Evolutionary conservation across 2,329 filamentous ascomycete genomes (phyloP), one percentile per base, ranked within the genome.

Genomic region (Penicillium crustosum): DNA sequence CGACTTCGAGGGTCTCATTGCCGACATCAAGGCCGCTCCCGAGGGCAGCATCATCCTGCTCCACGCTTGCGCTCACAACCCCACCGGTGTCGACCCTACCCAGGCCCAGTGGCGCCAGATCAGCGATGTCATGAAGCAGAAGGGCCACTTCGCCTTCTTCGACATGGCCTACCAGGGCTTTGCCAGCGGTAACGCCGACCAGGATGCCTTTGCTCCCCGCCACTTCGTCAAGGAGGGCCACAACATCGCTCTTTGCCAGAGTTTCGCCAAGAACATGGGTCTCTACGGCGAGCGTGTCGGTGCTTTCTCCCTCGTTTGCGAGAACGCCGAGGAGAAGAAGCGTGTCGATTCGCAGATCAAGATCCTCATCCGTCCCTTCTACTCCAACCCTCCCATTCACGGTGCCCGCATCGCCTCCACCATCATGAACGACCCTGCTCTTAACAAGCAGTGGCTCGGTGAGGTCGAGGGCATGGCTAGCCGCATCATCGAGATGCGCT

Each of bases 151-250:
- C 77, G 88, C 91, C 70, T 97, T 99, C 86, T 99, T 97, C 81
- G 93, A 97, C 79, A 97, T 97, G 93, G 93, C 93, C 64, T 99
- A 99, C 84, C 93, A 99, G 81, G 93, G 93, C 70, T 97, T 99
- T 73, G 93, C 93, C 69, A 94, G 89, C 64, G 93, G 93, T 68
- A 86, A 96, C 79, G 94, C 90, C 64, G 86, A 95, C 82, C 88
- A 88, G 78, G 93, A 99, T 75, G 94, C 94, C 64, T 97, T 93
- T 75, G 91, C 94, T 61, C 85, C 97, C 66, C 88, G 94, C 67
- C 84, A 97, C 83, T 99, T 99, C 77, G 87, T 97, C 75, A 85
- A 91, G 80, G 82, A 97, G 81, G 93, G 93, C 70, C 92, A 96
- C 82, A 86, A 91, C 74, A 86, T 94, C 74, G 88, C 87, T 73